Base-by-base conservation (phyloP, 1,284 basidiomycete genomes). In the Ustilago shanxiensis region DNA sequence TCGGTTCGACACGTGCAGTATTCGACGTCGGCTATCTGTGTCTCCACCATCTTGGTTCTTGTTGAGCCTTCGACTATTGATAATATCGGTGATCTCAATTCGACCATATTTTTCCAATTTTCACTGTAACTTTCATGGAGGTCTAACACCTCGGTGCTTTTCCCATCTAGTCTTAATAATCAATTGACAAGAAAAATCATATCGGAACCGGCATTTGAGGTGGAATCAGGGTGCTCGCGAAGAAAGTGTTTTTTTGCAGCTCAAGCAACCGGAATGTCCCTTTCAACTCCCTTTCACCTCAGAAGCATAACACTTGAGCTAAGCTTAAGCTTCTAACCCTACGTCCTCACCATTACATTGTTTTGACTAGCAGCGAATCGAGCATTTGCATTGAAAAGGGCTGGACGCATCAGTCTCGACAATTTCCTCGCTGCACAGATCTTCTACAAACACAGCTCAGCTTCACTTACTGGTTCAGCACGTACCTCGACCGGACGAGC, bases 151-250 rank as follows among this genome's bases (percentile, higher is more conserved):
- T 8, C n/a, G n/a, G n/a, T n/a, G n/a, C 28, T 26, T 4, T 28
- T 16, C 16, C 28, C n/a, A 7, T 22, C 26, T 24, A 33, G 24
- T 26, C 28, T 26, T 39, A 41, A 39, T 56, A 33, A 54, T 29
- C 52, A 52, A 22, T 37, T 35, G 52, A 24, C 29, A 52, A 18
- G 28, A 50, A 52, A 33, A 33, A 33, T 11, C 31, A 22, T 20
- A 24, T 60, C 67, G 67, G 67, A 64, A 47, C 60, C 67, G 61
- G 56, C 57, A 7, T 51, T 31, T 58, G 31, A 22, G 16, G 45
- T 57, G 52, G 37, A 49, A 20, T 60, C 55, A 71, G 62, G 68
- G 68, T 71, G 68, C 55, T 71, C 55, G 39, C 52, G 63, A 71
- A 71, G 68, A 71, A 69, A 57, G 57, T 53, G 28, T 57, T n/a